Evolutionary conservation across 106 monocot species (phyloP).

Genomic region (Posidonia australis): DNA sequence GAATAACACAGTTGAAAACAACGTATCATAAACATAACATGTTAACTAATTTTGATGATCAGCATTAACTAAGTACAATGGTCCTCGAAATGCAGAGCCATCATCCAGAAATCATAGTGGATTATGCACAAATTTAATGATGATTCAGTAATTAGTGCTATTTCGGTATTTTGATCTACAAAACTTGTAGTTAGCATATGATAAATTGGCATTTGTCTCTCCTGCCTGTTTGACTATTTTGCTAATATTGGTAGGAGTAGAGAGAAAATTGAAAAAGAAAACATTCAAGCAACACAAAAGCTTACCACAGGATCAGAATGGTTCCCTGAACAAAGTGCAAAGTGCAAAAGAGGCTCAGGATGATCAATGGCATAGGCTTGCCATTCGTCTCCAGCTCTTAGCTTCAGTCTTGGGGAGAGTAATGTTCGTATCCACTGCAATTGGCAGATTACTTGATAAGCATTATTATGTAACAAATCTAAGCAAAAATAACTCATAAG

Average conservation of each 20-base stretch:
- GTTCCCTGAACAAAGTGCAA: slow-evolving; percentile 87
- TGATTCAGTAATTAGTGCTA: background rate
- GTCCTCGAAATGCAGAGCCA: too few species aligned
- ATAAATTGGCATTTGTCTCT: too few species aligned
- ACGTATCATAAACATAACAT: background rate
- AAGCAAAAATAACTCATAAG: background rate
- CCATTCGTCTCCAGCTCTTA: slow-evolving; percentile 61
- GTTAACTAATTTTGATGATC: background rate
- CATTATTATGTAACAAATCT: background rate
- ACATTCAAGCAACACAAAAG: background rate
- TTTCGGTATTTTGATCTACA: too few species aligned
- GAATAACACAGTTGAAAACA: background rate
- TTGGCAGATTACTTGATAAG: background rate
- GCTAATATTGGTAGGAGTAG: background rate
- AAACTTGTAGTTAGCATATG: too few species aligned
- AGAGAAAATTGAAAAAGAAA: background rate
- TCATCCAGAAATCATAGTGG: too few species aligned
- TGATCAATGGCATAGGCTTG: slow-evolving; percentile 49
- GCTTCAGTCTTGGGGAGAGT: slow-evolving; percentile 45
- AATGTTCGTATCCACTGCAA: slow-evolving; percentile 50
- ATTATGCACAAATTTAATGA: background rate
- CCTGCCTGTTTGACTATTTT: too few species aligned
- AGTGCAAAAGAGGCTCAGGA: slow-evolving; percentile 70
- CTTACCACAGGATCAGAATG: slow-evolving; percentile 95
- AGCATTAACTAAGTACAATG: background rate